Conservation (phyloP, 345 rosid genomes). For the Ricinus communis region DNA sequence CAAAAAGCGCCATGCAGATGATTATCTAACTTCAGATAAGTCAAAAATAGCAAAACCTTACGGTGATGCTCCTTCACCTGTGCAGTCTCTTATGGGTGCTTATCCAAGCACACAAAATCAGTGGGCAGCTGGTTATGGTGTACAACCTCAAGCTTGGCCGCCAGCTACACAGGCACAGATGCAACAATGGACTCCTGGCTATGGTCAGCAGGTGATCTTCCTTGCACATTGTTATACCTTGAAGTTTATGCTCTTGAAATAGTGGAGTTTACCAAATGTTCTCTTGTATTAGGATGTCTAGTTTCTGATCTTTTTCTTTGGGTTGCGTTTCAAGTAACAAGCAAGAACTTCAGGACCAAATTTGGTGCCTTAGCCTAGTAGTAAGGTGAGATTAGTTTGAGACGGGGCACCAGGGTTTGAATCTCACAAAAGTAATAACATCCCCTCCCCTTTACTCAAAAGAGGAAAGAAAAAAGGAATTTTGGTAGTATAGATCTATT, state of each 20-base stretch:
- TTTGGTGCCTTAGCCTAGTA: neutral
- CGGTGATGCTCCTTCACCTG: constrained; percentile 50
- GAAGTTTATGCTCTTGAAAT: neutral
- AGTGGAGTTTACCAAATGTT: neutral
- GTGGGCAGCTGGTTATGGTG: constrained; percentile 79
- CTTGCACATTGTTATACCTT: neutral
- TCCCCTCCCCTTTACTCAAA: too few species aligned
- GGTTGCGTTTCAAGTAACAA: neutral
- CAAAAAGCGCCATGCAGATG: constrained; percentile 86
- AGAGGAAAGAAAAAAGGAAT: too few species aligned
- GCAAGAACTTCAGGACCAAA: neutral
- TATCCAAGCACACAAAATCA: constrained; percentile 76
- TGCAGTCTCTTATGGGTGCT: constrained; percentile 62
- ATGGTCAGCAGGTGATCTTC: constrained; percentile 66
- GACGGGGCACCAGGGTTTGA: too few species aligned
- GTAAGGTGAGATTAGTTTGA: too few species aligned
- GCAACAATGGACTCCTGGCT: constrained; percentile 77
- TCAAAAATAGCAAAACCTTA: constrained; percentile 73
- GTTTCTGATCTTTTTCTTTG: neutral
- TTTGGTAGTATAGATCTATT: neutral
- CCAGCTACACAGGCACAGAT: constrained; percentile 58
- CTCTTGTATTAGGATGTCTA: neutral
- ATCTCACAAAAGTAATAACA: too few species aligned
- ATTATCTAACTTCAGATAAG: constrained; percentile 72
- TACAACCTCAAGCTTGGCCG: constrained; percentile 92